Evolutionary conservation across 139 green algal species (phyloP), one percentile per base, ranked within the genome.

Genomic region (Chlamydomonas asymmetrica): DNA sequence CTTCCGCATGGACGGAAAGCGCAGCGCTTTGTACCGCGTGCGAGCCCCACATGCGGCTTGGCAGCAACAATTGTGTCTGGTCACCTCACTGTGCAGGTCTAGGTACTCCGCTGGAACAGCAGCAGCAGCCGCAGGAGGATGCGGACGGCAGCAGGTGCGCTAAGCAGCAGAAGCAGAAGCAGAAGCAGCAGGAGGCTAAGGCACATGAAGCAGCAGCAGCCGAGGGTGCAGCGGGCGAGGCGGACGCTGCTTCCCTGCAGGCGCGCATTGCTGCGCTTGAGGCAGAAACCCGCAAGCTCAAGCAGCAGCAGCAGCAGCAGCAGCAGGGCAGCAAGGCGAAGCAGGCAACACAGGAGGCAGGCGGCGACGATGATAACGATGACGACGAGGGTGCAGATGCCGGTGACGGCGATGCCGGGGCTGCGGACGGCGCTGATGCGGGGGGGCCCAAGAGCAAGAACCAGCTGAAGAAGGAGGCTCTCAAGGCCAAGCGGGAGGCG

Each of bases 301-400:
- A 78, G 40, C 57, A 74, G 54, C 25, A 74, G 27, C 48, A 69
- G 52, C 54, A 45, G 43, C 67, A 71, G 52, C 64, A 83, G 63
- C 73, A 73, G 66, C 54, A 79, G 52, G 29, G n/a, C n/a, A n/a
- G n/a, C n/a, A n/a, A n/a, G n/a, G n/a, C n/a, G 37, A 20, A 66
- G 34, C n/a, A 7, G 49, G 79, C 41, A 54, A 31, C 59, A 22
- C 34, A 37, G 8, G 5, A 5, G 38, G 43, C 18, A 32, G 25
- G 23, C 1, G 40, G 34, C 4, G 49, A 49, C 27, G 49, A 65
- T 2, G 59, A 65, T 2, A 2, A 29, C 32, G 32, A 37, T 32
- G 23, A 31, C 6, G 54, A 54, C n/a, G 27, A 16, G 27, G 54
- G 27, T 34, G 39, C 43, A 52, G 74, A 62, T 6, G 62, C 32